A percentile compares a stretch with the other conserved stretches of the same genome.
Evolutionary conservation across 306 rosid species (phyloP).

Genomic region (Trichosanthes truncata): DNA sequence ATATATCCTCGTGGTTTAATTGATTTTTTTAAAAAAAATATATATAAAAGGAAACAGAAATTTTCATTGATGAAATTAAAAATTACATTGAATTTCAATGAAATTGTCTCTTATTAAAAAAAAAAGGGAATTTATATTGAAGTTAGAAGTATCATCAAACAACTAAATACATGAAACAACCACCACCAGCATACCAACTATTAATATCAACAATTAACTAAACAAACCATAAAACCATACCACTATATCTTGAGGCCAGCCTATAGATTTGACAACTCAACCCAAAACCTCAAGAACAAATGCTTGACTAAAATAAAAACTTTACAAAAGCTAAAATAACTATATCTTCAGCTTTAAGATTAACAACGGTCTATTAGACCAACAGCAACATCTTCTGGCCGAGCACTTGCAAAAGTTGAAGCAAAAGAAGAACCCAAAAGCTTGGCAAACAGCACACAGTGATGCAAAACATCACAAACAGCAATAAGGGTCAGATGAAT

Average conservation of each 20-base stretch:
- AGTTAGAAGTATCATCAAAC: background rate
- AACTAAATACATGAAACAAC: background rate
- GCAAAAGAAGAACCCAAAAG: background rate
- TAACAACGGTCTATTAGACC: background rate
- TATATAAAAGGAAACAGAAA: background rate
- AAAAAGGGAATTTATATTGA: background rate
- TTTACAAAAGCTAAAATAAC: background rate
- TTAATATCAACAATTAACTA: background rate
- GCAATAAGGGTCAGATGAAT: background rate
- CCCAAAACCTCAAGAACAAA: background rate
- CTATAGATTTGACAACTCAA: background rate
- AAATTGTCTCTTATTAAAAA: background rate
- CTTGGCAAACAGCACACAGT: background rate
- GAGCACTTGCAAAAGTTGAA: background rate
- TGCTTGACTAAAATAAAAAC: background rate
- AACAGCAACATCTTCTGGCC: background rate
- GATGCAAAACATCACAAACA: background rate
- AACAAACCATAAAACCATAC: background rate
- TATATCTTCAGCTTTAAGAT: background rate
- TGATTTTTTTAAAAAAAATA: background rate
- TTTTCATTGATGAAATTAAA: background rate
- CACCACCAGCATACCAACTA: background rate
- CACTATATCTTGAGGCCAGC: background rate
- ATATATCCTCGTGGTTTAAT: background rate
- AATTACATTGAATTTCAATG: background rate